A percentile compares a stretch with the other conserved stretches of the same genome.
phyloP scores from a whole-genome alignment of 192 early-diverging fungal species.

The Entomortierella chlamydospora region DNA sequence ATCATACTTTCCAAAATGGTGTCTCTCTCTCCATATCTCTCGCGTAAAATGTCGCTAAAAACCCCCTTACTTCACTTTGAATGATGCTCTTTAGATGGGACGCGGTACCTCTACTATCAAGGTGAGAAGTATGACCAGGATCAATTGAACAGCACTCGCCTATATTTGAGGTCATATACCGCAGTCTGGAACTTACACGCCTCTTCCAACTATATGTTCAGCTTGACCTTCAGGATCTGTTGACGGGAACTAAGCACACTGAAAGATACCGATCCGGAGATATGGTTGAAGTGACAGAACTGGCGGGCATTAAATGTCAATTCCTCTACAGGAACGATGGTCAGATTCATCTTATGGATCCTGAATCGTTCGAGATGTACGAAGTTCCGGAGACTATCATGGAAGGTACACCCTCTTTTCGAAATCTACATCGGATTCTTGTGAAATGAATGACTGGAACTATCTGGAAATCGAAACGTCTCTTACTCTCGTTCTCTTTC shows the following conservation, averaged over 20 bases:
- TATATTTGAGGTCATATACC: not conserved
- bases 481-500: not conserved
- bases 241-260: conserved; percentile 64
- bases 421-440: too few species aligned
- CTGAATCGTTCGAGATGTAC: conserved; percentile 78
- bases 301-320: conserved; percentile 75
- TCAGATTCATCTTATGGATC: conserved; percentile 75
- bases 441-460: too few species aligned
- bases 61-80: too few species aligned
- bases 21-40: too few species aligned
- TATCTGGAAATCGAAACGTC: too few species aligned
- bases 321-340: conserved; percentile 77
- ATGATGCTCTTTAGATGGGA: conserved; percentile 23
- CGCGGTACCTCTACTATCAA: conserved; percentile 43
- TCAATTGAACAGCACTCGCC: too few species aligned
- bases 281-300: conserved; percentile 75
- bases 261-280: conserved; percentile 81
- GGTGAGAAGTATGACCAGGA: conserved; percentile 5
- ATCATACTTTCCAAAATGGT: too few species aligned
- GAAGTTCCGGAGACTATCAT: conserved; percentile 65
- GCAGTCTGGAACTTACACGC: too few species aligned
- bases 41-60: too few species aligned
- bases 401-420: conserved; percentile 59
- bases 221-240: conserved; percentile 78
- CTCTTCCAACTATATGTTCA: conserved; percentile 17